Evolutionary conservation across 108 stramenopile genomes (phyloP).

Genomic region (Cyclotella sp.): DNA sequence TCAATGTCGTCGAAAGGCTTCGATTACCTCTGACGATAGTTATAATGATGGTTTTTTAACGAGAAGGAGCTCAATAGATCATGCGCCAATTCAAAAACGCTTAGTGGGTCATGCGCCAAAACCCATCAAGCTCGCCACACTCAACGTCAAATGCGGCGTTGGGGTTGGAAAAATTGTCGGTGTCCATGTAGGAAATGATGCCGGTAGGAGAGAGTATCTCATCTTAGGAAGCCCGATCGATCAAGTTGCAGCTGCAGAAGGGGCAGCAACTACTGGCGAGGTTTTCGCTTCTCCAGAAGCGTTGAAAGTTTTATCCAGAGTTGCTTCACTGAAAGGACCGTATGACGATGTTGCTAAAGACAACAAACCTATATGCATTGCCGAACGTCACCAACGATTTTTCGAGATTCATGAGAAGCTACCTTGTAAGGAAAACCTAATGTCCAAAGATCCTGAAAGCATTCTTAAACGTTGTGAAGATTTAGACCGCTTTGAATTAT

Average conservation of each 20-base stretch:
- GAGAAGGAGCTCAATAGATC: not conserved
- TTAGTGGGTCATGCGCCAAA: not conserved
- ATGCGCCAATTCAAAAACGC: not conserved
- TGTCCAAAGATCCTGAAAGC: conserved; percentile 36
- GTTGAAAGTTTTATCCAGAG: conserved; percentile 14
- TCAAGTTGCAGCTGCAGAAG: conserved; percentile 57
- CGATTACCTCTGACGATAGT: not conserved
- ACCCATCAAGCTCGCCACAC: conserved; percentile 33
- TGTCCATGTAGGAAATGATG: conserved; percentile 53
- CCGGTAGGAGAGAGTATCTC: conserved; percentile 57
- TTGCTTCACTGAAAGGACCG: conserved; percentile 15
- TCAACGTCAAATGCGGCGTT: conserved; percentile 70
- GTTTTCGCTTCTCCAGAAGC: conserved; percentile 55
- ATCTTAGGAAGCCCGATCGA: conserved; percentile 68
- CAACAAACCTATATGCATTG: conserved; percentile 29
- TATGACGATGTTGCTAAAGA: conserved; percentile 16
- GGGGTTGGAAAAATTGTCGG: conserved; percentile 50
- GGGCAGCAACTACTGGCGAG: conserved; percentile 49
- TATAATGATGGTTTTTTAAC: not conserved
- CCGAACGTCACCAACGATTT: conserved; percentile 25
- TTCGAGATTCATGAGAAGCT: conserved; percentile 21
- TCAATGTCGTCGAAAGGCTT: not conserved
- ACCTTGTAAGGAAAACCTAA: conserved; percentile 13
- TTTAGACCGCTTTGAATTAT: conserved; percentile 50
- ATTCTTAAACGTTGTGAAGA: conserved; percentile 36